Conservation (phyloP, 768 basidiomycete genomes). For the Lactifluus rugatus region DNA sequence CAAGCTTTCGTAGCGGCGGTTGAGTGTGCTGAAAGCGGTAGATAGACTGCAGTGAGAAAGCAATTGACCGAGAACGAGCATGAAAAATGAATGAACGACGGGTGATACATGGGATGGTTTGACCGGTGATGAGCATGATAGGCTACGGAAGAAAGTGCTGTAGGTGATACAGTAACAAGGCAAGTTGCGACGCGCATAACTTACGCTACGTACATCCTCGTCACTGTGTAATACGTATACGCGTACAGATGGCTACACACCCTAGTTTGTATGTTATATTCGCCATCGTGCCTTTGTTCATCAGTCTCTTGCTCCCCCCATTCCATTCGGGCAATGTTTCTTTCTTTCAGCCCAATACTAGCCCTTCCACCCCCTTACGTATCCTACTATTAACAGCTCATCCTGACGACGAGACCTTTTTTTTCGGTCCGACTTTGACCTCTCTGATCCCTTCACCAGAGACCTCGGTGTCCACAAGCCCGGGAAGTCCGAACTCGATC, state of each 20-base stretch:
- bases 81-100: constrained; percentile 1
- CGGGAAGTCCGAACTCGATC: neutral
- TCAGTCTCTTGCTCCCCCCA: constrained; percentile 3
- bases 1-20: constrained; percentile 13
- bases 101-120: neutral
- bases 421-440: constrained; percentile 80
- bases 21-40: constrained; percentile 9
- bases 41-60: neutral
- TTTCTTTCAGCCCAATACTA: neutral
- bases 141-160: neutral
- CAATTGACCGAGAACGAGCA: neutral
- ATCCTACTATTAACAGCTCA: constrained; percentile 80
- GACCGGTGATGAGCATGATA: neutral
- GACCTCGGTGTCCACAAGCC: neutral
- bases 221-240: too few relatives aligned
- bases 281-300: neutral
- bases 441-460: constrained; percentile 30
- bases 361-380: constrained; percentile 2
- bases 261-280: constrained; percentile 3
- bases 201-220: too few relatives aligned
- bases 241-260: neutral
- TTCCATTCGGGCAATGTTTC: neutral
- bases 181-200: too few relatives aligned
- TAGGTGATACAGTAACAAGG: neutral
- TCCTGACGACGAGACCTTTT: constrained; percentile 91